Conservation (phyloP, 176 grass and related monocot genomes). For the Musa itinerans region DNA sequence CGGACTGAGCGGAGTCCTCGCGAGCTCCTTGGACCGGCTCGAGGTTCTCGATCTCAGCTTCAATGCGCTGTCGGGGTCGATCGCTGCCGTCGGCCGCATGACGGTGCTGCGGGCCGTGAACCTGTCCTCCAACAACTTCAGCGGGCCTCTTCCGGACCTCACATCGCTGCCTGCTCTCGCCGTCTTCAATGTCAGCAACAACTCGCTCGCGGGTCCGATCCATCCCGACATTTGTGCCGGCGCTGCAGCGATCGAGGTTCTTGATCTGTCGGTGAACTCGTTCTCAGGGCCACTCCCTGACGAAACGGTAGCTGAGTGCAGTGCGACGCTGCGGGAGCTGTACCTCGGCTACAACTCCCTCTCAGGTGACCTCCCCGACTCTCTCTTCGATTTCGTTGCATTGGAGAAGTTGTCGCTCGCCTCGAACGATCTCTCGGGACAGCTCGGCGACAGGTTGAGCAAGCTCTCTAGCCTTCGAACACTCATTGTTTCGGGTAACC, state of each 20-base stretch:
- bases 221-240: constrained; percentile 54
- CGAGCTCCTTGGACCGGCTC: constrained; percentile 18
- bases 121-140: constrained; percentile 69
- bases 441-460: constrained; percentile 32
- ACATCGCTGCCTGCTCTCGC: constrained; percentile 26
- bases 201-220: constrained; percentile 47
- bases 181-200: constrained; percentile 75
- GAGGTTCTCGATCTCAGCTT: constrained; percentile 56
- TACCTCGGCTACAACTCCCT: constrained; percentile 49
- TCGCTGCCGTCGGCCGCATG: constrained; percentile 26
- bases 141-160: constrained; percentile 35
- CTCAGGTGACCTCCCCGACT: constrained; percentile 44
- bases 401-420: constrained; percentile 52
- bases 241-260: constrained; percentile 22
- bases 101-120: constrained; percentile 27
- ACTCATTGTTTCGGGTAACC: constrained; percentile 56
- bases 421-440: constrained; percentile 48
- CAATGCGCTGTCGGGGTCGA: constrained; percentile 42
- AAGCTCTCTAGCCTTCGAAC: constrained; percentile 37
- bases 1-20: constrained; percentile 7
- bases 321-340: constrained; percentile 41
- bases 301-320: constrained; percentile 27
- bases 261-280: constrained; percentile 66
- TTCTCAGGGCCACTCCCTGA: constrained; percentile 46
- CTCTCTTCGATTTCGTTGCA: constrained; percentile 44